Evolutionary conservation across 169 alveolate species (phyloP).

Genomic region (Plasmodium coatneyi): DNA sequence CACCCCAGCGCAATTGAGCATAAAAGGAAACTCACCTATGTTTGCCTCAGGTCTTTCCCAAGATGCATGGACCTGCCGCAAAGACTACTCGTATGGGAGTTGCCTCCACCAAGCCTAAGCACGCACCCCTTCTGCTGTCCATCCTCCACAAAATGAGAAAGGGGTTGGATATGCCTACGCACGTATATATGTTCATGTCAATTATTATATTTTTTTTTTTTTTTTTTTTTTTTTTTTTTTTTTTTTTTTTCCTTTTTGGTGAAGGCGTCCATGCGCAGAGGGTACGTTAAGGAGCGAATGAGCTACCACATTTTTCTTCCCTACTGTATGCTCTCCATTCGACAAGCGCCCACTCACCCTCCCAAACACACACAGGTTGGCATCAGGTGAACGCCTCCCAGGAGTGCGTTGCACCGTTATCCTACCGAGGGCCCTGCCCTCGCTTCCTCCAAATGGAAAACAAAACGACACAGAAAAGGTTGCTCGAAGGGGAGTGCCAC

Average conservation of each 20-base stretch:
- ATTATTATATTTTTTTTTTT: background rate
- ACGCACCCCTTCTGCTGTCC: background rate
- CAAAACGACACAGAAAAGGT: constrained; percentile 23
- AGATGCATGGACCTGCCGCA: constrained; percentile 11
- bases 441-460: constrained; percentile 52
- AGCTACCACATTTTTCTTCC: background rate
- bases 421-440: constrained; percentile 72
- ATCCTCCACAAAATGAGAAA: background rate
- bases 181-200: background rate
- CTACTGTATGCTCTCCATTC: background rate
- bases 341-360: background rate
- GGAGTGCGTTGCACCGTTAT: constrained; percentile 54
- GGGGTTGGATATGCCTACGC: background rate
- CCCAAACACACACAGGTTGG: constrained; percentile 20
- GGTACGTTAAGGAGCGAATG: constrained; percentile 17
- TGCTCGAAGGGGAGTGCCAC: constrained; percentile 25
- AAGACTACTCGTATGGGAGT: constrained; percentile 59
- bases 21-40: background rate
- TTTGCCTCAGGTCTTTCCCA: constrained; percentile 19
- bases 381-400: constrained; percentile 8
- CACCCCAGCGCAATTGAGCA: background rate
- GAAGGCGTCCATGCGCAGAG: constrained; percentile 67
- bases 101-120: background rate
- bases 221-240: background rate
- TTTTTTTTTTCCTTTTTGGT: constrained; percentile 11